Percentiles rank a stretch among this genome's conserved stretches.
Conservation (phyloP, 441 rosid species). For the Croton setiger region DNA sequence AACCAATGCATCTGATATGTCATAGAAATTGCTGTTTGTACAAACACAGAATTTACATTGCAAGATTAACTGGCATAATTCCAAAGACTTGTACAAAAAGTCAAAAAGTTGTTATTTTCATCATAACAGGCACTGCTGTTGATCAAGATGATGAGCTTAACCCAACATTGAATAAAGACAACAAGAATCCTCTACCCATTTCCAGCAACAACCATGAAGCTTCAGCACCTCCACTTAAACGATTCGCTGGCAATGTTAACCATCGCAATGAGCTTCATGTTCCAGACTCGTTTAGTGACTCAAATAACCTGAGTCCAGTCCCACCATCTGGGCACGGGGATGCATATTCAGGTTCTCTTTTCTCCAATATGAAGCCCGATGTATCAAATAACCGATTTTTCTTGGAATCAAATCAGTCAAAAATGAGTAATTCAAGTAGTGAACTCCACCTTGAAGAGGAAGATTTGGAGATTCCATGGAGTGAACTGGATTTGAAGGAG, state of each 20-base stretch:
- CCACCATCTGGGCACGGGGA: slow-evolving; percentile 22
- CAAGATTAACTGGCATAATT: neutral
- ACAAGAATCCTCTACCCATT: slow-evolving; percentile 22
- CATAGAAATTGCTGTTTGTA: neutral
- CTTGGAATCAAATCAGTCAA: slow-evolving; percentile 18
- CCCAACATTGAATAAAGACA: slow-evolving; percentile 22
- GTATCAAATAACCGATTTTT: slow-evolving; percentile 11
- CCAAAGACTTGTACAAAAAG: slow-evolving; percentile 2
- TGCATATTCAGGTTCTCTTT: slow-evolving; percentile 17
- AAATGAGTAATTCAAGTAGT: slow-evolving; percentile 35
- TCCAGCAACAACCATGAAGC: slow-evolving; percentile 26
- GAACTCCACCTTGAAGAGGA: slow-evolving; percentile 64
- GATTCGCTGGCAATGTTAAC: slow-evolving; percentile 14
- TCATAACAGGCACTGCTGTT: slow-evolving; percentile 21
- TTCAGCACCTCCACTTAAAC: slow-evolving; percentile 22
- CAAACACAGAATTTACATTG: neutral
- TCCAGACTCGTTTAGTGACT: slow-evolving; percentile 21
- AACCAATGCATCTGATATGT: neutral
- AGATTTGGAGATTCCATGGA: slow-evolving; percentile 81
- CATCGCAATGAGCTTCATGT: slow-evolving; percentile 23
- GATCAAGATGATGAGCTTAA: slow-evolving; percentile 23
- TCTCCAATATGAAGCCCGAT: slow-evolving; percentile 26
- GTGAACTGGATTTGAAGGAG: slow-evolving; percentile 68
- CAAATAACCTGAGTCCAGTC: slow-evolving; percentile 16
- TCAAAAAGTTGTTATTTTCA: slow-evolving; percentile 9